phyloP scores from a whole-genome alignment of 2,329 filamentous ascomycete species.

The Lachnellula occidentalis region DNA sequence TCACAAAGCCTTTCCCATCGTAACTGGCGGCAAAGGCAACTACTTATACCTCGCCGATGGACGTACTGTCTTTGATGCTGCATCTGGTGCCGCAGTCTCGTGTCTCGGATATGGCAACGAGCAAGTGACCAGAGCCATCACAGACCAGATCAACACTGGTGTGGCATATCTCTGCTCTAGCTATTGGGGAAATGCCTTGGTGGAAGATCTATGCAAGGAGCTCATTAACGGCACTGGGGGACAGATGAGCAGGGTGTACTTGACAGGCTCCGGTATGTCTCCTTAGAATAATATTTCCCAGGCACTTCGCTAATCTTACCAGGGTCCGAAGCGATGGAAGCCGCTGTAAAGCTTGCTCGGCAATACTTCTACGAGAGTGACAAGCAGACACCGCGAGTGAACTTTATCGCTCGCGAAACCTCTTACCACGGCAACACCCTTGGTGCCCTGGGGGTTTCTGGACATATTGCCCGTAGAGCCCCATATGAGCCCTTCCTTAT shows the following conservation, averaged over 20 bases:
- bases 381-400: conserved; percentile 39
- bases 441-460: conserved; percentile 54
- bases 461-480: conserved; percentile 52
- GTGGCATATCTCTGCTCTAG: conserved; percentile 54
- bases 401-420: conserved; percentile 59
- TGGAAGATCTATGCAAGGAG: conserved; percentile 42
- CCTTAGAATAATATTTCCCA: neutral
- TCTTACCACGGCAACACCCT: conserved; percentile 69
- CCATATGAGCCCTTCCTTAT: conserved; percentile 54
- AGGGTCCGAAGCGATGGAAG: conserved; percentile 66
- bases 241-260: conserved; percentile 48
- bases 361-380: conserved; percentile 59
- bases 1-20: conserved; percentile 25
- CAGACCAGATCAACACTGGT: conserved; percentile 48
- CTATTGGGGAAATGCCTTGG: conserved; percentile 49
- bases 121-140: conserved; percentile 55
- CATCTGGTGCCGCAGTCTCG: conserved; percentile 66
- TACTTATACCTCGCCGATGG: conserved; percentile 36
- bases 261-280: conserved; percentile 50
- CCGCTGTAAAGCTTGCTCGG: conserved; percentile 59
- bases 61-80: conserved; percentile 62
- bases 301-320: conserved; percentile 5
- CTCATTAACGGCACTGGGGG: conserved; percentile 36
- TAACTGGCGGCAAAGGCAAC: conserved; percentile 24
- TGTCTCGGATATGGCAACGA: conserved; percentile 63